Evolutionary conservation across 495 filamentous ascomycete genomes (phyloP).

Genomic region (Penicillium cinerascens): DNA sequence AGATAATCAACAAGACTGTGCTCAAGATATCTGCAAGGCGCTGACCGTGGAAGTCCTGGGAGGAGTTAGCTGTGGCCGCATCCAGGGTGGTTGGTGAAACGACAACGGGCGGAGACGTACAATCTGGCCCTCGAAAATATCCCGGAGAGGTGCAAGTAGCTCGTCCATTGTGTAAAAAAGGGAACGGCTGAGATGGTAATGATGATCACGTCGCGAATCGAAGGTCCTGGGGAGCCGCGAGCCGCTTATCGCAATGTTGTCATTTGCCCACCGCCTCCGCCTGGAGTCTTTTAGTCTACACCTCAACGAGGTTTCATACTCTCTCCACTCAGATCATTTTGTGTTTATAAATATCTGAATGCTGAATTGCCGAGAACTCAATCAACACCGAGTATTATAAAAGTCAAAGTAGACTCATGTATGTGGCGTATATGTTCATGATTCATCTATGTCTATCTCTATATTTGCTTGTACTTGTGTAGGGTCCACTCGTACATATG

Average conservation of each 20-base stretch:
- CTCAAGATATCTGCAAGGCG: slow-evolving; percentile 72
- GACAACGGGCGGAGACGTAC: slow-evolving; percentile 37
- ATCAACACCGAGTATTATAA: background rate
- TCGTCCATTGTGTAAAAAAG: slow-evolving; percentile 60
- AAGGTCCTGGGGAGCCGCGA: background rate
- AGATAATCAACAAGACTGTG: slow-evolving; percentile 64
- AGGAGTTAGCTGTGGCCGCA: slow-evolving; percentile 12
- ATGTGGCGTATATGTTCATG: slow-evolving; percentile 13
- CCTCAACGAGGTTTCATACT: background rate
- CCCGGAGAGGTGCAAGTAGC: slow-evolving; percentile 68
- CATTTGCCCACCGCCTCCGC: slow-evolving; percentile 26
- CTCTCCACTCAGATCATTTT: background rate
- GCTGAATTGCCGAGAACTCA: too few relatives aligned
- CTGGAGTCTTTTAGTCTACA: background rate
- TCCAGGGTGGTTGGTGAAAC: background rate
- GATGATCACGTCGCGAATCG: background rate
- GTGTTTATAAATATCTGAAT: background rate
- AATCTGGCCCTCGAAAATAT: slow-evolving; percentile 83
- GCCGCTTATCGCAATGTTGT: slow-evolving; percentile 34
- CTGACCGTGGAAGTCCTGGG: slow-evolving; percentile 89
- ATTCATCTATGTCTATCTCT: slow-evolving; percentile 22
- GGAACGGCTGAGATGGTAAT: background rate
- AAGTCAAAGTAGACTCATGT: background rate
- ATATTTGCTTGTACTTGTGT: background rate
- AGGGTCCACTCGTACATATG: background rate